phyloP scores from a whole-genome alignment of 495 filamentous ascomycete species.

The Hypoxylon crocopeplum region DNA sequence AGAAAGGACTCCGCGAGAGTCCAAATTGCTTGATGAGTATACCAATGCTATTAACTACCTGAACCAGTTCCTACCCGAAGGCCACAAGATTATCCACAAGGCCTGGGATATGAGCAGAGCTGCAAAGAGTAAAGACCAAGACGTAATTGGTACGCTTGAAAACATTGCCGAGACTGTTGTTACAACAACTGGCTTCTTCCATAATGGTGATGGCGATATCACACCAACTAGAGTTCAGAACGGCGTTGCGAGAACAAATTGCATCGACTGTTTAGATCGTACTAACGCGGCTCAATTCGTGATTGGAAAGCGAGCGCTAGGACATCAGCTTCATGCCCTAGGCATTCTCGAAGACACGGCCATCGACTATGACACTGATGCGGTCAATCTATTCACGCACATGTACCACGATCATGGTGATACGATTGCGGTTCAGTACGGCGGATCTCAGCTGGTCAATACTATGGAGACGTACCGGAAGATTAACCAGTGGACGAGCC shows the following conservation, averaged over 20 bases:
- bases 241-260: slow-evolving; percentile 93
- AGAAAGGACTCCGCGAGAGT: slow-evolving; percentile 91
- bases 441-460: slow-evolving; percentile 96
- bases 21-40: slow-evolving; percentile 87
- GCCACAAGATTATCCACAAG: slow-evolving; percentile 87
- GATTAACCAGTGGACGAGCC: slow-evolving; percentile 98
- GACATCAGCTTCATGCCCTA: slow-evolving; percentile 89
- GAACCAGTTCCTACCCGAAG: slow-evolving; percentile 87
- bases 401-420: slow-evolving; percentile 98
- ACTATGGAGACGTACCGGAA: slow-evolving; percentile 99
- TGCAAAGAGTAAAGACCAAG: slow-evolving; percentile 90
- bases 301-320: slow-evolving; percentile 93
- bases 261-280: slow-evolving; percentile 95
- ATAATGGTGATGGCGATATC: slow-evolving; percentile 76
- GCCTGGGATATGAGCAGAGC: slow-evolving; percentile 99
- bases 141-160: slow-evolving; percentile 93
- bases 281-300: slow-evolving; percentile 99
- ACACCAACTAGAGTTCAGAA: slow-evolving; percentile 79
- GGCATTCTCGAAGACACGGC: slow-evolving; percentile 81
- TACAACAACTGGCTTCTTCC: slow-evolving; percentile 88
- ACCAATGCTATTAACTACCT: slow-evolving; percentile 88
- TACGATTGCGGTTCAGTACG: slow-evolving; percentile 96
- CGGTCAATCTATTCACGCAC: slow-evolving; percentile 92
- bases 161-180: slow-evolving; percentile 86
- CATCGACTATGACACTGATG: slow-evolving; percentile 93